A percentile compares a stretch with the other conserved stretches of the same genome.
Evolutionary conservation across 345 rosid genomes (phyloP).

Genomic region (Fremontodendron californicum): DNA sequence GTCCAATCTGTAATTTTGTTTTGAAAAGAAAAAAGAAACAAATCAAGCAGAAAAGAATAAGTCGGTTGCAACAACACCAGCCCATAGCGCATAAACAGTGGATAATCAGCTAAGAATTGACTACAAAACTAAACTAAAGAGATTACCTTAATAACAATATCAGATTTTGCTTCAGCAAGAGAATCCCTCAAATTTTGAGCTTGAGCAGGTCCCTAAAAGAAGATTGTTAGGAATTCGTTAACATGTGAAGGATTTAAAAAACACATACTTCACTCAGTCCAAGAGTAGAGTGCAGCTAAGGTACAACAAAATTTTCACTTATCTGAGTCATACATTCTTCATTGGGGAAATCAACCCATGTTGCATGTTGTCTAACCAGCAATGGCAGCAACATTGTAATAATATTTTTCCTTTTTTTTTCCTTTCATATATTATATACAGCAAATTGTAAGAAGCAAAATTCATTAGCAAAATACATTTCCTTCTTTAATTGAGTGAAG

Average conservation of each 20-base stretch:
- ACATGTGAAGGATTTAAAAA: neutral
- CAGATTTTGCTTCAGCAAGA: neutral
- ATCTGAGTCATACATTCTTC: too few relatives aligned
- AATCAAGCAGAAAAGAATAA: neutral
- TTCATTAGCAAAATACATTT: neutral
- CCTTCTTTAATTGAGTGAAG: neutral
- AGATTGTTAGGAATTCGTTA: neutral
- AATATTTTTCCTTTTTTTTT: neutral
- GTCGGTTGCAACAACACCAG: neutral
- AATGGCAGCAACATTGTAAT: neutral
- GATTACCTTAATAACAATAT: neutral
- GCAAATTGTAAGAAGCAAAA: neutral
- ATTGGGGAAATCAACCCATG: too few relatives aligned
- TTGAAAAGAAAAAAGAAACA: too few relatives aligned
- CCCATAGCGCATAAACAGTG: neutral
- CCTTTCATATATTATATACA: neutral
- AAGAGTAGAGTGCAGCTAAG: too few relatives aligned
- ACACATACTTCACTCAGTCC: neutral
- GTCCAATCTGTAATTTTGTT: conserved; percentile 60
- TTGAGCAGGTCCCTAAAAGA: conserved; percentile 38
- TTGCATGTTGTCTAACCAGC: too few relatives aligned
- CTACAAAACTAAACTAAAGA: neutral
- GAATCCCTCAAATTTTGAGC: neutral
- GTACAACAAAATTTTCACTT: too few relatives aligned
- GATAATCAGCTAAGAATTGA: neutral